Conservation (phyloP, 208 protist genomes). For the Leishmania major region DNA sequence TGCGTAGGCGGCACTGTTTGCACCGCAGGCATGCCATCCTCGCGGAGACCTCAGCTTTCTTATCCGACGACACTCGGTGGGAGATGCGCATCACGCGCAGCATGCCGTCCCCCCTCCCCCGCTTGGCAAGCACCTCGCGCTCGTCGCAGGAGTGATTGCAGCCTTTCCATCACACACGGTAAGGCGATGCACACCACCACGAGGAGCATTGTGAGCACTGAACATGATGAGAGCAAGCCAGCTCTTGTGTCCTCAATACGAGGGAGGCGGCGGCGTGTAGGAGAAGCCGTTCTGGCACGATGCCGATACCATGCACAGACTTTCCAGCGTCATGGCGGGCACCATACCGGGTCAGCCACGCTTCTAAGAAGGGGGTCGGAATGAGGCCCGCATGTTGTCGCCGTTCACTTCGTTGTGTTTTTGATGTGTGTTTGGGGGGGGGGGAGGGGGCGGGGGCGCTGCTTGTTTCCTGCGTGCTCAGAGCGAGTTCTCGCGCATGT, state of each 20-base stretch:
- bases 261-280: conserved; percentile 17
- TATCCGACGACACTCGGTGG: conserved; percentile 4
- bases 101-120: conserved; percentile 13
- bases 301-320: neutral
- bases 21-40: neutral
- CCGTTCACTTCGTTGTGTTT: neutral
- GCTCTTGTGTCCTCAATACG: conserved; percentile 19
- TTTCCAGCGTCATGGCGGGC: neutral
- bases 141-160: conserved; percentile 15
- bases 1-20: too few relatives aligned
- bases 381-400: neutral
- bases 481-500: too few relatives aligned
- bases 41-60: neutral
- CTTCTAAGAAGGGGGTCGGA: neutral
- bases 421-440: neutral
- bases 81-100: conserved; percentile 12
- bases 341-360: neutral
- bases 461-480: too few relatives aligned
- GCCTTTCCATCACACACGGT: conserved; percentile 2
- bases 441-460: too few relatives aligned
- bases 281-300: neutral
- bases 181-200: conserved; percentile 12
- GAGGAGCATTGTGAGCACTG: neutral
- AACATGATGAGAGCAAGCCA: conserved; percentile 25
- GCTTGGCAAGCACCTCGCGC: conserved; percentile 21